Evolutionary conservation across 2,329 filamentous ascomycete genomes (phyloP), one percentile per base, ranked within the genome.

Genomic region (Epichloe festucae): DNA sequence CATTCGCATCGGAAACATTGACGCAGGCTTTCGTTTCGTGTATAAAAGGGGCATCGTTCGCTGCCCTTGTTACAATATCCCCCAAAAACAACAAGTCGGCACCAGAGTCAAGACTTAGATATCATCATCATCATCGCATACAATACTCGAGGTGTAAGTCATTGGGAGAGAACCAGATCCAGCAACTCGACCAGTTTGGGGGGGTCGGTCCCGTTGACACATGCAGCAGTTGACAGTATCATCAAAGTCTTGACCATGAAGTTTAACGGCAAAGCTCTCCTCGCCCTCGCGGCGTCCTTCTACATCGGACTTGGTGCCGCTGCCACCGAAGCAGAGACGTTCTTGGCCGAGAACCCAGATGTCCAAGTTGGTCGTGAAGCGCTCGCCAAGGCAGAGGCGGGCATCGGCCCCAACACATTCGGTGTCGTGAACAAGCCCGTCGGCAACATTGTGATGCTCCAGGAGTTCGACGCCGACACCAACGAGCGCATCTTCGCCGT

Each of bases 391-490:
- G 52, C 54, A 21, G 47, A 51, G 36, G 50, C 49, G 10, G 36
- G 45, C 2, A 34, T 39, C 31, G 55, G 52, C 39, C 44, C 46
- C 27, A 51, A 55, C 41, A 57, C 55, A n/a, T 57, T 57, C 36
- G 44, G 39, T 21, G 38, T 55, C n/a, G 42, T 54, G 40, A 55
- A 57, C 54, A 55, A 57, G 49, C 55, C 55, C 5, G 39, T 52
- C 11, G 23, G 35, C 35, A 53, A 55, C 38, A 46, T 55, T 38
- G 51, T 57, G 15, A 10, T 57, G 39, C 36, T 54, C 17, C 55
- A 57, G 45, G 38, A 46, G 38, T 55, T 53, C 40, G 46, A 57
- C 35, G 50, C 54, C 15, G 54, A 57, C 34, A 57, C 55, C 8
- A 45, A 51, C 10, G 42, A 54, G 54, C 55, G 54, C 43, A 8